Conservation (phyloP, 2,329 filamentous ascomycete species). For the Penicillium sp. region DNA sequence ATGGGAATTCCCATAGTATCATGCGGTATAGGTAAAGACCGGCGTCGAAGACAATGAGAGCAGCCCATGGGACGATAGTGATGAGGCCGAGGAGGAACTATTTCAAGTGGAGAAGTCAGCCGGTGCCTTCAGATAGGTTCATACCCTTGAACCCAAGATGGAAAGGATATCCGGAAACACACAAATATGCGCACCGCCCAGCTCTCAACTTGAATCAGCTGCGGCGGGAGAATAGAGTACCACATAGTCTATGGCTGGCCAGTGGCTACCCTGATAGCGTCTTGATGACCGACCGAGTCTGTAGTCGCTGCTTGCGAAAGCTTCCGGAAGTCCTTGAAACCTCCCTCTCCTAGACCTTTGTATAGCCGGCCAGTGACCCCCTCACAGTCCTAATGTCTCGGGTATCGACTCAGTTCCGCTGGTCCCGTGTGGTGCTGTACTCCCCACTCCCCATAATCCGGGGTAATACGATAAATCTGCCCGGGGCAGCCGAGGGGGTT, state of each 20-base stretch:
- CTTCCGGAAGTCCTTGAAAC: not conserved
- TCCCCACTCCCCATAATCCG: conserved; percentile 12
- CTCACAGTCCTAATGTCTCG: not conserved
- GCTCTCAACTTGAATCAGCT: conserved; percentile 63
- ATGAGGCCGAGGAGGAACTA: conserved; percentile 67
- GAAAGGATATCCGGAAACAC: conserved; percentile 37
- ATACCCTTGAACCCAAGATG: not conserved
- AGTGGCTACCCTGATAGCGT: not conserved
- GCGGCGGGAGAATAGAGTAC: conserved; percentile 68
- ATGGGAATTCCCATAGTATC: conserved; percentile 60
- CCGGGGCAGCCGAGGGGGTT: not conserved
- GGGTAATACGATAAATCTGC: conserved; percentile 9
- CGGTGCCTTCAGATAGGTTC: not conserved
- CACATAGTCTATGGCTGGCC: conserved; percentile 52
- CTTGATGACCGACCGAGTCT: not conserved
- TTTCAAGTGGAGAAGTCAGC: conserved; percentile 12
- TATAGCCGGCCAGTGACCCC: not conserved
- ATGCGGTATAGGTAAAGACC: conserved; percentile 66
- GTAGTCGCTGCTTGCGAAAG: not conserved
- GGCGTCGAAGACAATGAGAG: conserved; percentile 68
- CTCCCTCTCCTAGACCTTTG: not conserved
- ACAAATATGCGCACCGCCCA: conserved; percentile 70
- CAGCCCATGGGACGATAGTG: conserved; percentile 67
- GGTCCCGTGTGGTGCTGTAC: conserved; percentile 9
- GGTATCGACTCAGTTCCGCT: conserved; percentile 35